Evolutionary conservation across 352 stramenopile genomes (phyloP).

Genomic region (Phytophthora multivora): DNA sequence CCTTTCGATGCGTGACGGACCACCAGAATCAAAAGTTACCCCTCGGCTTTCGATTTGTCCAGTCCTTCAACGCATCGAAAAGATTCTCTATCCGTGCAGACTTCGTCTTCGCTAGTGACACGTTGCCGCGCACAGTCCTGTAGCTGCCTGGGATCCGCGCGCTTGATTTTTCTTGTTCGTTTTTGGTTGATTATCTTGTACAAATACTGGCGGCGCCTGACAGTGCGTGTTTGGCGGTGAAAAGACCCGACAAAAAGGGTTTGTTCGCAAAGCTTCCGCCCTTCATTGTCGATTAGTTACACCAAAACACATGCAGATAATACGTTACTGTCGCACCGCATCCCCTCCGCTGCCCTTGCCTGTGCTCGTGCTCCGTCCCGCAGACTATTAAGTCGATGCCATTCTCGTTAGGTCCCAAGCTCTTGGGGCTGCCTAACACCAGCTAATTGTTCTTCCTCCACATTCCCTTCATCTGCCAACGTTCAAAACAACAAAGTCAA

Average conservation of each 20-base stretch:
- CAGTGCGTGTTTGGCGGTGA: slow-evolving; percentile 28
- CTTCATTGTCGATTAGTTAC: slow-evolving; percentile 44
- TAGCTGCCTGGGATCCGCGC: slow-evolving; percentile 20
- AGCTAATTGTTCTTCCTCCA: slow-evolving; percentile 83
- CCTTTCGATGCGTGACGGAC: slow-evolving; percentile 18
- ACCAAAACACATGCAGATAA: slow-evolving; percentile 50
- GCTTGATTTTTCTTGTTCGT: slow-evolving; percentile 38
- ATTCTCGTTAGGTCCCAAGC: slow-evolving; percentile 18
- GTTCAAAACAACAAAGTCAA: slow-evolving; percentile 4
- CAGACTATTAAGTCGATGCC: slow-evolving; percentile 36
- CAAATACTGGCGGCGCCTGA: slow-evolving; percentile 39
- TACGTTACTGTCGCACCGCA: slow-evolving; percentile 51
- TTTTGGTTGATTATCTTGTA: slow-evolving; percentile 53
- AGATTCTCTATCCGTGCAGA: slow-evolving; percentile 40
- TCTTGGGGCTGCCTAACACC: slow-evolving; percentile 3
- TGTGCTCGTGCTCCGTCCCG: slow-evolving; percentile 34
- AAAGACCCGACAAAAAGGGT: slow-evolving; percentile 30
- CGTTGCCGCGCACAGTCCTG: slow-evolving; percentile 11
- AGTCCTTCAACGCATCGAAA: slow-evolving; percentile 17
- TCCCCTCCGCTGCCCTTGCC: slow-evolving; percentile 24
- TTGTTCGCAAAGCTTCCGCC: slow-evolving; percentile 26
- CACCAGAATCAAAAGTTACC: slow-evolving; percentile 38
- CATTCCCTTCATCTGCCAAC: slow-evolving; percentile 75
- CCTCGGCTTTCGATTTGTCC: slow-evolving; percentile 30
- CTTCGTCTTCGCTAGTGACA: slow-evolving; percentile 11